Conservation (phyloP, 2,329 filamentous ascomycete genomes). For the Kalmusia sp. region DNA sequence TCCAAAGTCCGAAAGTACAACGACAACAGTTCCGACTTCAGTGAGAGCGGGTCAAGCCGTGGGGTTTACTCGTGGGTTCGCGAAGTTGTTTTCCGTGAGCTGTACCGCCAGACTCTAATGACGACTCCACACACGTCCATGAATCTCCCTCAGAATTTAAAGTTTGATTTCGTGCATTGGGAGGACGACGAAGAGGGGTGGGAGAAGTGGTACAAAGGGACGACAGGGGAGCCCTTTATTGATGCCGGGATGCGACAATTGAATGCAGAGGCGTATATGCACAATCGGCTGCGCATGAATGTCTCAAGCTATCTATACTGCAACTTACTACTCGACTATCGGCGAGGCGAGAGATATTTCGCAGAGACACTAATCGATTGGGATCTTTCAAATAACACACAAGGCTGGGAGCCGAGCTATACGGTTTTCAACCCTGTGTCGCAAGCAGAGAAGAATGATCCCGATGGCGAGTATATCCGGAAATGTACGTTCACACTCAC, state of each 20-base stretch:
- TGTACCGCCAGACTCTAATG: constrained; percentile 58
- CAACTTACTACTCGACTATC: constrained; percentile 59
- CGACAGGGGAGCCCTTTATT: constrained; percentile 57
- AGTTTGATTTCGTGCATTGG: constrained; percentile 60
- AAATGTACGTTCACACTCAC: constrained; percentile 39
- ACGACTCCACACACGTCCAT: constrained; percentile 57
- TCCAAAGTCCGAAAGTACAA: constrained; percentile 52
- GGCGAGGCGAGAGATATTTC: constrained; percentile 59
- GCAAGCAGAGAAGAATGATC: constrained; percentile 49
- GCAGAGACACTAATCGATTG: constrained; percentile 58
- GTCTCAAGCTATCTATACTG: constrained; percentile 56
- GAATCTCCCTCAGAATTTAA: constrained; percentile 60
- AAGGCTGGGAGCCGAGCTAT: constrained; percentile 60
- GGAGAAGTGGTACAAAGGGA: constrained; percentile 57
- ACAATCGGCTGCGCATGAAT: constrained; percentile 61
- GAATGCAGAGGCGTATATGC: constrained; percentile 59
- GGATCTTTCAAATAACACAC: constrained; percentile 59
- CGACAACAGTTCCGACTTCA: constrained; percentile 52
- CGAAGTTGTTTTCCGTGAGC: constrained; percentile 59
- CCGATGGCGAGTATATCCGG: constrained; percentile 47
- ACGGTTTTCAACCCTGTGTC: constrained; percentile 55
- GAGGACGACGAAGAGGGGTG: constrained; percentile 59
- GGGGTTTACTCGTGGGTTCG: constrained; percentile 57
- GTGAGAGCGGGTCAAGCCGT: constrained; percentile 41
- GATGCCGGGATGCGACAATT: constrained; percentile 61